phyloP scores from a whole-genome alignment of 2,329 filamentous ascomycete species.

The Fusarium pseudonygamai region DNA sequence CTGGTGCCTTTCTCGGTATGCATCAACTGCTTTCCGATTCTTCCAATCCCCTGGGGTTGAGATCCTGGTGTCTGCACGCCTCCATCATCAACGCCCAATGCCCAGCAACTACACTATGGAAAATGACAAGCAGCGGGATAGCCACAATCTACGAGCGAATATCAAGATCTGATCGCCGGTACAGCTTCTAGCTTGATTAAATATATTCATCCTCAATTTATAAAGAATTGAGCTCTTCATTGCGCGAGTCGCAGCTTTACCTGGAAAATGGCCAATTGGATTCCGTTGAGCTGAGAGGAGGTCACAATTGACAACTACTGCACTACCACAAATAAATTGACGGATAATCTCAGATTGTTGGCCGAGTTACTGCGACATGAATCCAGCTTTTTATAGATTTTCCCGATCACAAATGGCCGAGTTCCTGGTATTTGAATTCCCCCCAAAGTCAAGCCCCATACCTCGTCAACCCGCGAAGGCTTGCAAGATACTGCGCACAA shows the following conservation, averaged over 20 bases:
- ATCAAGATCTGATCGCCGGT: fast-evolving
- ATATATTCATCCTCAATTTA: too few species aligned
- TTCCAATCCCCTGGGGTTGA: not conserved
- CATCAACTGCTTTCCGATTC: too few species aligned
- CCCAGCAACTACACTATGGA: too few species aligned
- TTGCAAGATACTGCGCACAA: not conserved
- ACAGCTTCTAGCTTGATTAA: not conserved
- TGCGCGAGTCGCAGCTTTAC: not conserved
- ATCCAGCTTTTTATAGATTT: not conserved
- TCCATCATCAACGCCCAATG: too few species aligned
- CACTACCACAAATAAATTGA: not conserved
- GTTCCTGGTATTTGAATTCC: not conserved
- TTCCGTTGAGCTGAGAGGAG: not conserved
- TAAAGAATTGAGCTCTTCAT: not conserved
- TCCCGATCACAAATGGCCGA: not conserved
- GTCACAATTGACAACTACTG: not conserved
- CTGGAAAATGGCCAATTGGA: not conserved
- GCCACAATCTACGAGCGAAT: not conserved
- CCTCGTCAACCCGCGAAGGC: not conserved
- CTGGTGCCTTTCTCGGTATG: fast-evolving
- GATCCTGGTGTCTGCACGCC: not conserved
- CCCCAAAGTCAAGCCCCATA: not conserved
- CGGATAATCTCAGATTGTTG: not conserved
- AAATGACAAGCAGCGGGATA: not conserved
- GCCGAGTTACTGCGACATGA: fast-evolving